Conservation (phyloP, 495 filamentous ascomycete species). For the Monascus purpureus region DNA sequence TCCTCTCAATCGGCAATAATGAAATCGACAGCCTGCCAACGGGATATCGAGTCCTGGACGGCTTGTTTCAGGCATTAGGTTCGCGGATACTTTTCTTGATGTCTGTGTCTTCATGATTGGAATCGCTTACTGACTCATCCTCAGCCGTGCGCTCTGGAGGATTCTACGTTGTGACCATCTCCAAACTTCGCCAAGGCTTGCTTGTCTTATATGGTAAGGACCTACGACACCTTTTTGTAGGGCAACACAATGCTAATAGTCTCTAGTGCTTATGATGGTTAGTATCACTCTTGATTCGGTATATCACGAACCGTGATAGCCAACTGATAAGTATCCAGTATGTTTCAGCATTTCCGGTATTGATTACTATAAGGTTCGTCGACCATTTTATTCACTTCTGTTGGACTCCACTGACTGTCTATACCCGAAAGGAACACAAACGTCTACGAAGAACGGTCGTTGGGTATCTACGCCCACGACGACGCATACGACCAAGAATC, state of each 20-base stretch:
- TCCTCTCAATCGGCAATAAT: slow-evolving; percentile 62
- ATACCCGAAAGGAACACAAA: slow-evolving; percentile 52
- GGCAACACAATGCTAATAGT: slow-evolving; percentile 3
- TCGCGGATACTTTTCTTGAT: not conserved
- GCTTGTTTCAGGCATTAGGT: slow-evolving; percentile 65
- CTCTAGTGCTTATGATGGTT: slow-evolving; percentile 66
- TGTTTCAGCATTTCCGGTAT: slow-evolving; percentile 45
- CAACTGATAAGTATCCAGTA: slow-evolving; percentile 27
- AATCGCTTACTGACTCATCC: slow-evolving; percentile 4
- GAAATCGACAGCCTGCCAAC: slow-evolving; percentile 42
- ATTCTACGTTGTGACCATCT: slow-evolving; percentile 68
- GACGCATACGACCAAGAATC: slow-evolving; percentile 9
- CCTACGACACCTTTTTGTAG: not conserved
- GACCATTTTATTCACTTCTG: not conserved
- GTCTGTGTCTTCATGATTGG: not conserved
- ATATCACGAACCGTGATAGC: too few species aligned
- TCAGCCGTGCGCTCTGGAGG: slow-evolving; percentile 65
- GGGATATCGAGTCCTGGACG: slow-evolving; percentile 53
- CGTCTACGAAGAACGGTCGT: slow-evolving; percentile 62
- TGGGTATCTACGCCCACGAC: slow-evolving; percentile 48
- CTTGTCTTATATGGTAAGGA: slow-evolving; percentile 53
- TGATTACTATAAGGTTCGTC: slow-evolving; percentile 39
- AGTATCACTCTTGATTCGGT: slow-evolving; percentile 8
- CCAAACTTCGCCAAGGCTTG: slow-evolving; percentile 54
- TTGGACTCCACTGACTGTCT: too few species aligned